A percentile compares a stretch with the other conserved stretches of the same genome.
Conservation (phyloP, 2,329 filamentous ascomycete species). For the Chaetomiaceae sp. region DNA sequence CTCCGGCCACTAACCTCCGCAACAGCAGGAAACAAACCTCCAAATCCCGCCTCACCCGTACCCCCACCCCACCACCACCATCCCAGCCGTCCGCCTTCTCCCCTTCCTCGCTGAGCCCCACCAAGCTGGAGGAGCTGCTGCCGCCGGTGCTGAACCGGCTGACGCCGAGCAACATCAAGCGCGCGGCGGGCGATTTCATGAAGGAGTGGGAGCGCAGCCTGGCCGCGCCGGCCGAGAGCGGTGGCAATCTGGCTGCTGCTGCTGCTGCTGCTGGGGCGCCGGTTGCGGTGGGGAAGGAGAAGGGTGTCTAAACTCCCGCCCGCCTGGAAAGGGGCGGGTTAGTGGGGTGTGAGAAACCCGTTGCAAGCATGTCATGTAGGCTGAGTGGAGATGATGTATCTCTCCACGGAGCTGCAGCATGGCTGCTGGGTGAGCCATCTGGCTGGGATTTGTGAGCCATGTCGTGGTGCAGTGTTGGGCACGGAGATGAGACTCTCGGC, state of each 20-base stretch:
- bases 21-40: no score
- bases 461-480: no score
- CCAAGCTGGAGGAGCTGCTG: conserved; percentile 49
- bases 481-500: no score
- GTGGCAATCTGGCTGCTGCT: neutral
- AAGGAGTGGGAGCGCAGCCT: conserved; percentile 84
- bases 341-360: neutral
- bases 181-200: conserved; percentile 79
- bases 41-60: no score
- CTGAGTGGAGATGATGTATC: no score
- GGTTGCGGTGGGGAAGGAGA: conserved; percentile 3
- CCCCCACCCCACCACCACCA: neutral
- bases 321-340: neutral
- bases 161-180: conserved; percentile 69
- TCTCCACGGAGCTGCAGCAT: no score
- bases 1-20: no score
- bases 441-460: no score
- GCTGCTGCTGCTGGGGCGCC: neutral
- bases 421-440: no score
- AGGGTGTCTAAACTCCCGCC: conserved; percentile 2
- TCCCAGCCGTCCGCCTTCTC: conserved; percentile 10
- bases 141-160: conserved; percentile 68
- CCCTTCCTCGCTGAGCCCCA: conserved; percentile 24
- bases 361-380: neutral
- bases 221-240: conserved; percentile 41